Evolutionary conservation across 2,329 filamentous ascomycete genomes (phyloP).

Genomic region (Pyrenophora tritici-repentis): DNA sequence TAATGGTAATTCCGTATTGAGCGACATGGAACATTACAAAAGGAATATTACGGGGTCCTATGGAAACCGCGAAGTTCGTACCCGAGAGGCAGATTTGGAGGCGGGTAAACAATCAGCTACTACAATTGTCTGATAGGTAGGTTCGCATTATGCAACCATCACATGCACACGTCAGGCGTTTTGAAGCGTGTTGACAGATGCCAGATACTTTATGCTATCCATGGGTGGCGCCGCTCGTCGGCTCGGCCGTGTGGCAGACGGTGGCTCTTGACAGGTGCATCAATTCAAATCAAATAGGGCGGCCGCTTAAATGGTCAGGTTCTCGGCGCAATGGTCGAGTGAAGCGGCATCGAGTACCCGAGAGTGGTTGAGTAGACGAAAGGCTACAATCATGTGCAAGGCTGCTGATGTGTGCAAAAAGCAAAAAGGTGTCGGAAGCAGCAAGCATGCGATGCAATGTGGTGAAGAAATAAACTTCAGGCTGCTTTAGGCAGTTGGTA

Average conservation of each 20-base stretch:
- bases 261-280: neutral
- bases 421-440: neutral
- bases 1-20: neutral
- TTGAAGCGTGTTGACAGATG: slow-evolving; percentile 11
- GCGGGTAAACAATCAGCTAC: neutral
- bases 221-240: neutral
- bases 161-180: neutral
- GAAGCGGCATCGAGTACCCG: neutral
- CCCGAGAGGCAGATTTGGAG: neutral
- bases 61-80: neutral
- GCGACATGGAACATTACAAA: neutral
- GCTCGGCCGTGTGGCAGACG: neutral
- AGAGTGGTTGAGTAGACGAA: neutral
- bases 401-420: neutral
- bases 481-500: neutral
- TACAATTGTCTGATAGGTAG: neutral
- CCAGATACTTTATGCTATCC: slow-evolving; percentile 3
- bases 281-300: neutral
- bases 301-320: neutral
- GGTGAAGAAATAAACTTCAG: slow-evolving; percentile 1
- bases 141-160: neutral
- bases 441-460: slow-evolving; percentile 6
- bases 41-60: neutral
- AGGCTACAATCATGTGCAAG: neutral
- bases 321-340: neutral